These are phyloP conservation scores for Paramyrothecium sp. DNA, from an alignment of 2,329 filamentous ascomycete species.

Conservation along the genomic window DNA sequence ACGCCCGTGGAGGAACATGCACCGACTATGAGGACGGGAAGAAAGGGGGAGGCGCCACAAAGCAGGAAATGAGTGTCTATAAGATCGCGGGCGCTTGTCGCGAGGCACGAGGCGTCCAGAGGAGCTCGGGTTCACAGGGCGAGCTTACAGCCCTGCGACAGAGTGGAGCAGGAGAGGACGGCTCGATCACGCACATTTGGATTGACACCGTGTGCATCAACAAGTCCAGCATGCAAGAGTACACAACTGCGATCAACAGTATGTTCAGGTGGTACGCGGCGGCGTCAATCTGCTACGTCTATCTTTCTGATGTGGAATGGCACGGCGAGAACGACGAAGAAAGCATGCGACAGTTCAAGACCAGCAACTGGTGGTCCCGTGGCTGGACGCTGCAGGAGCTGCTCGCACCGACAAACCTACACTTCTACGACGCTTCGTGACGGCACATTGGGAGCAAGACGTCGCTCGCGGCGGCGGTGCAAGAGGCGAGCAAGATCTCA, in stretches of 20 bases:
- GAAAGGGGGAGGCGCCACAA: not conserved
- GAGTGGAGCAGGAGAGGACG: not conserved
- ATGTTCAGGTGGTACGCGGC: not conserved
- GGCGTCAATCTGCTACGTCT: not conserved
- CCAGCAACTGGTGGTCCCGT: not conserved
- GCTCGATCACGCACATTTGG: not conserved
- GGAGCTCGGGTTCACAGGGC: no score
- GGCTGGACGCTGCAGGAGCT: not conserved
- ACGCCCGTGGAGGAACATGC: no score
- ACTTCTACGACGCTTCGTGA: not conserved
- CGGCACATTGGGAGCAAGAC: not conserved
- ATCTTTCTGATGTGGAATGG: not conserved
- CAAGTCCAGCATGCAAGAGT: not conserved
- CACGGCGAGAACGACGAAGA: not conserved
- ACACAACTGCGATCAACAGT: not conserved
- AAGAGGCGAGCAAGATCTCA: not conserved
- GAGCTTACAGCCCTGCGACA: no score
- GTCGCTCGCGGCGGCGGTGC: not conserved
- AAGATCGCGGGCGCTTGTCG: no score
- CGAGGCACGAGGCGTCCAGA: no score
- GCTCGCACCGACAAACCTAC: not conserved
- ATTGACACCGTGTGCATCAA: not conserved
- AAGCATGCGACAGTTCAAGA: not conserved
- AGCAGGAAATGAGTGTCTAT: no score
- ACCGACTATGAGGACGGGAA: no score